phyloP scores from a whole-genome alignment of 805 yeast genomes.

The Ogataea corticis region DNA sequence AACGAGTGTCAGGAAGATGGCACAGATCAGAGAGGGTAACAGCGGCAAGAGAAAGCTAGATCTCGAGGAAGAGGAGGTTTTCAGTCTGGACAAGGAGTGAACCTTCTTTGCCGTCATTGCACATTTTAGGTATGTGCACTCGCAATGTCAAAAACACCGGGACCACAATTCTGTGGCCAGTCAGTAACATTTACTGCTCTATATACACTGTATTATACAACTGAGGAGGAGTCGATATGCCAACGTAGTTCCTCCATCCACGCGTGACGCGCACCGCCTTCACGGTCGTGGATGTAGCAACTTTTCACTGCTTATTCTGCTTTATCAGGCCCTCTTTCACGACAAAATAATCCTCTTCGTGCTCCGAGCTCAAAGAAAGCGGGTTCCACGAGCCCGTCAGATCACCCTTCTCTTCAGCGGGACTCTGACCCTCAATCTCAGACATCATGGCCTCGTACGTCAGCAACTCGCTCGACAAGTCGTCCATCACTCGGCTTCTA shows the following conservation, averaged over 20 bases:
- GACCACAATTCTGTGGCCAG: too few relatives aligned
- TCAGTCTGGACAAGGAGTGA: slow-evolving; percentile 14
- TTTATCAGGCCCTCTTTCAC: slow-evolving; percentile 49
- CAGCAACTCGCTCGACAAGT: slow-evolving; percentile 25
- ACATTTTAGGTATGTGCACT: too few relatives aligned
- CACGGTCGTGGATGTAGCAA: too few relatives aligned
- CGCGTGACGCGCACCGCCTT: too few relatives aligned
- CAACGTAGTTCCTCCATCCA: too few relatives aligned
- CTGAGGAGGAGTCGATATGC: too few relatives aligned
- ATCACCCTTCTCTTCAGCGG: slow-evolving; percentile 42
- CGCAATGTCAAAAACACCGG: too few relatives aligned
- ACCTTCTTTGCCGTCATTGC: too few relatives aligned
- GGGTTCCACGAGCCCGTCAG: slow-evolving; percentile 43
- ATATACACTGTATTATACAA: not conserved
- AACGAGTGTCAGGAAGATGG: slow-evolving; percentile 72
- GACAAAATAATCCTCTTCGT: slow-evolving; percentile 41
- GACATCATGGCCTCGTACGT: slow-evolving; percentile 34
- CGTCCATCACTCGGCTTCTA: slow-evolving; percentile 31
- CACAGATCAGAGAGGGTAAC: slow-evolving; percentile 61
- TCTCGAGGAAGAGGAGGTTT: slow-evolving; percentile 53
- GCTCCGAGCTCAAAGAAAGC: slow-evolving; percentile 33
- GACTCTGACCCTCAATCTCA: slow-evolving; percentile 23
- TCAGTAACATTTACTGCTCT: too few relatives aligned
- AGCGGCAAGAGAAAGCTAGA: slow-evolving; percentile 73
- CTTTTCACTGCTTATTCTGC: slow-evolving; percentile 28